Evolutionary conservation across 768 basidiomycete genomes (phyloP).

Genomic region (Agaricus bisporus): DNA sequence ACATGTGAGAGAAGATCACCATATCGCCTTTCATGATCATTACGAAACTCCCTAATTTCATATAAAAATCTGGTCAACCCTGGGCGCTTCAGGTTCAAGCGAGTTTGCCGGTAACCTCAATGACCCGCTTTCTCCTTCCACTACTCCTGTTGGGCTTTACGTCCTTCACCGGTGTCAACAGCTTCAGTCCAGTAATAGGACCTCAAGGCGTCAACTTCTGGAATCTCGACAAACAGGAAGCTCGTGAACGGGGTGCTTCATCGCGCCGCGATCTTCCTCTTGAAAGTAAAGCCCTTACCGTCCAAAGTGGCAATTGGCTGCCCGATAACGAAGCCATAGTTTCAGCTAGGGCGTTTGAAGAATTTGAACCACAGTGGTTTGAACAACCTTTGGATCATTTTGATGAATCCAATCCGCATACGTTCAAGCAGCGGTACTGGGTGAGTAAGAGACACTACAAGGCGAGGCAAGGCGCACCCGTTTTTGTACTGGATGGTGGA

Average conservation of each 20-base stretch:
- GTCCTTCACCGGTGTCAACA: not conserved
- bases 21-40: no score
- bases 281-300: conserved; percentile 13
- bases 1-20: conserved; percentile 1
- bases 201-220: conserved; percentile 64
- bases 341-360: conserved; percentile 56
- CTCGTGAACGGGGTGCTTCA: conserved; percentile 13
- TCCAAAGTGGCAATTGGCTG: conserved; percentile 14
- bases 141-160: conserved; percentile 1
- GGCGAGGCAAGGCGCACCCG: conserved; percentile 65
- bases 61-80: not conserved
- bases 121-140: not conserved
- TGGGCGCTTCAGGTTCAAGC: not conserved
- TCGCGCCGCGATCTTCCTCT: conserved; percentile 14
- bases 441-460: conserved; percentile 80
- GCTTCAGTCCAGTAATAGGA: conserved; percentile 25
- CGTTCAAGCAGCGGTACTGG: conserved; percentile 91
- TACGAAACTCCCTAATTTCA: no score
- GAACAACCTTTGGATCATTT: conserved; percentile 85
- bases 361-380: conserved; percentile 41
- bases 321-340: conserved; percentile 31
- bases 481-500: conserved; percentile 88
- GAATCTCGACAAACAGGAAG: conserved; percentile 35
- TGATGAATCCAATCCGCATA: conserved; percentile 41
- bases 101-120: not conserved